Base-by-base conservation (phyloP, 495 filamentous ascomycete species). In the Penicillium cinerascens region DNA sequence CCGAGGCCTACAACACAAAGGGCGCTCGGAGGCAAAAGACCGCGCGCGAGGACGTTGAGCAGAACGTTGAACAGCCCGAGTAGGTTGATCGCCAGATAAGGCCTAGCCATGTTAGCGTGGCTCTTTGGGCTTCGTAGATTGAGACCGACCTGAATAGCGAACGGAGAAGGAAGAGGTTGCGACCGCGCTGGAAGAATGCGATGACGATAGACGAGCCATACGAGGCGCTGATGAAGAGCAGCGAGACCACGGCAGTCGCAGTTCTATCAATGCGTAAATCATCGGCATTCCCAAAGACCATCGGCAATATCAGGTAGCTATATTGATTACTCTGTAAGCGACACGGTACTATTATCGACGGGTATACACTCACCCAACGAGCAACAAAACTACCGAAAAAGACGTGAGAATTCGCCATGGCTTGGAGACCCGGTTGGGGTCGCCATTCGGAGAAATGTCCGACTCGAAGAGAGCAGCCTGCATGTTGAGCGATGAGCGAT, bases 281-380 rank as follows among this genome's bases (percentile, higher is more conserved):
- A 16, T 56, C 41, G 10, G 41, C 27, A 16, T 61, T 49, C 1
- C 57, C 56, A 18, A 72, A 65, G 6, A 67, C 65, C 7, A 72
- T 29, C 15, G 67, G 57, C 0, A 70, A 36, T 4, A 70, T 63
- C 35, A 72, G 42, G 45, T 66, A 68, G 11, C 69, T 72, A 26
- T 39, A 29, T n/a, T n/a, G n/a, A n/a, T n/a, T n/a, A n/a, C n/a
- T n/a, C n/a, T n/a, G n/a, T n/a, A n/a, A n/a, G n/a, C n/a, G n/a
- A n/a, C n/a, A n/a, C n/a, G n/a, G n/a, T n/a, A n/a, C n/a, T n/a
- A n/a, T n/a, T n/a, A n/a, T n/a, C n/a, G n/a, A n/a, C n/a, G n/a
- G n/a, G n/a, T 36, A 10, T 36, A 15, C 41, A 47, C 55, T 16
- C 41, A 70, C 67, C 65, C 67, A 13, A 62, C 20, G 15, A 70